Evolutionary conservation across 768 basidiomycete species (phyloP), one percentile per base, ranked within the genome.

Genomic region (Saitozyma sp.): DNA sequence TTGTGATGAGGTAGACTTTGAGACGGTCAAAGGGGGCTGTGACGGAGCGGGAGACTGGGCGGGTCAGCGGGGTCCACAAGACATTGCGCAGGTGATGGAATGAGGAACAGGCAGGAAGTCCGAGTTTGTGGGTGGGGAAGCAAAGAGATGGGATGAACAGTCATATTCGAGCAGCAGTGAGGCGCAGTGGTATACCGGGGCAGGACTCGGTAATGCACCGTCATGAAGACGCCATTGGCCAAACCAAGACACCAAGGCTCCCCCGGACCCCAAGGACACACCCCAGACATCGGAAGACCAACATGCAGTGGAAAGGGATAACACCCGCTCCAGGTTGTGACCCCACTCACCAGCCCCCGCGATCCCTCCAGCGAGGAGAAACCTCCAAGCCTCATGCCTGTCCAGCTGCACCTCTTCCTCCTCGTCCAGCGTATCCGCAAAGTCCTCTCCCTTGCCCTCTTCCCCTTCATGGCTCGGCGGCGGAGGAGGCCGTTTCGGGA

Each of bases 1-100:
- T 67, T 1, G 96, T 98, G 65, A 98, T 98, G 61, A 99, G 84
- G 79, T 96, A 98, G 59, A 99, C 85, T 79, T 95, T 99, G 55
- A 99, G 83, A 58, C 96, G 87, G 81, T 99, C 96, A 68, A 97
- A 98, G 0, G 96, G 96, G 7, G 96, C 96, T 0, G 96, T 99
- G 63, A 91, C 93, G 50, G 94, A 90, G 69, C 96, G 85, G 13
- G 95, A 98, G 38, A 97, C 96, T 96, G 56, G 13, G 45, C n/a
- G 17, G 71, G 19, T 54, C 51, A 60, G 50, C 59, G 38, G 8
- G 29, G 29, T 29, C 29, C 29, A 29, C 41, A 43, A 65, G 17
- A 61, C 58, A 50, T 70, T 58, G 37, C n/a, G 19, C 16, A 49
- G 17, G 55, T 8, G 51, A 41, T 16, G 9, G 42, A 46, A 29